Base-by-base conservation (phyloP, 2,329 filamentous ascomycete genomes). In the Purpureocillium lavendulum region DNA sequence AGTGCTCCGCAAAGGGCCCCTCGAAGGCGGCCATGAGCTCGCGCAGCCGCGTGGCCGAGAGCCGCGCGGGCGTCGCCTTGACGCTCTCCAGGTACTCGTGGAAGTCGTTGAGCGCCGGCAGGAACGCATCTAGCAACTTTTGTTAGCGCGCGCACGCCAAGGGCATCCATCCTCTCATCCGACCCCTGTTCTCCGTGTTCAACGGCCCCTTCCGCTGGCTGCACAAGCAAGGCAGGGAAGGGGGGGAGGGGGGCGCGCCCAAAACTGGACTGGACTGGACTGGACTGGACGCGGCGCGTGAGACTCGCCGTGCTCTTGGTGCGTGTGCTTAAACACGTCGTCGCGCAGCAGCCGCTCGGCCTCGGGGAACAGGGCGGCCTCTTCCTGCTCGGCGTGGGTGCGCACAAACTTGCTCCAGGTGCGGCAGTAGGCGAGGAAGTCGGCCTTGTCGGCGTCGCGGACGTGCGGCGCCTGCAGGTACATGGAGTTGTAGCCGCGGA, bases 401-500 rank as follows among this genome's bases (percentile, higher is more conserved):
- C 66, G 69, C 42, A 81, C 70, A 46, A 78, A 76, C 42, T 71
- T 69, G 59, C 69, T 66, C 72, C 75, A 80, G 0, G 74, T 70
- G 38, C 73, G 61, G 24, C 64, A 63, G 57, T 81, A 81, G n/a
- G 67, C 67, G 39, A 79, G 57, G 47, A 82, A 81, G 52, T 73
- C 70, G 36, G 58, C 52, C 53, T 70, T 69, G 52, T 80, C 73
- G 15, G 56, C 54, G 2, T 67, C 64, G 11, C 64, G 54, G 30
- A 80, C 55, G 47, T 71, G 61, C 7, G 67, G 66, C 1, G 74
- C 75, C 53, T 80, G 77, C 31, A 71, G 67, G 55, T 75, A 79
- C 51, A 82, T 78, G 50, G 67, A 71, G 57, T 82, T 81, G 62
- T 75, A 77, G 40, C 75, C 74, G 32, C 77, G 73, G 45, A 80